Conservation (phyloP, 78 protist species). For the Pigoraptor vietnamica region DNA sequence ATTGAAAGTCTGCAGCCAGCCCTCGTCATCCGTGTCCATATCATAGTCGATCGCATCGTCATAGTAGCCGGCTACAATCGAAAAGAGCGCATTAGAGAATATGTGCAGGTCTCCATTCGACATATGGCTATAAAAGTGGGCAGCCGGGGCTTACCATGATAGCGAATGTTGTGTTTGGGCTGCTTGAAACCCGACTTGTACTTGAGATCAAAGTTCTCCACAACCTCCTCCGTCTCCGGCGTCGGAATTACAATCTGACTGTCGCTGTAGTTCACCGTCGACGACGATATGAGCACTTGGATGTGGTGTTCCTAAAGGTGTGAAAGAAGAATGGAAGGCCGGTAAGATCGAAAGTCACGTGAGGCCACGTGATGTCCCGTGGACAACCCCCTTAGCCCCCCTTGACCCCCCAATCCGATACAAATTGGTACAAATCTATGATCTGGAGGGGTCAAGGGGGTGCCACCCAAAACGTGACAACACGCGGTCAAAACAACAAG, state of each 20-base stretch:
- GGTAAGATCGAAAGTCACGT: background rate
- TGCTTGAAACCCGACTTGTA: background rate
- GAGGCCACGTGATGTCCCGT: background rate
- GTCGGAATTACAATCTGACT: constrained; percentile 1
- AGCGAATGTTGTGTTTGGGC: background rate
- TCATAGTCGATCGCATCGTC: background rate
- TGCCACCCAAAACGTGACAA: background rate
- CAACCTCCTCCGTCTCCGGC: background rate
- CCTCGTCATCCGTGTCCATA: background rate
- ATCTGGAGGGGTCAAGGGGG: background rate
- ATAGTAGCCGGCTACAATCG: background rate
- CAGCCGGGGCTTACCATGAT: background rate
- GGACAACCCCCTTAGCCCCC: background rate
- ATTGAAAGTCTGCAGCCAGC: background rate
- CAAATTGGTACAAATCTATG: background rate
- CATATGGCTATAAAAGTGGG: background rate
- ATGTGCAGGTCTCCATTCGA: too few relatives aligned
- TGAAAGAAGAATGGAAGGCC: too few relatives aligned
- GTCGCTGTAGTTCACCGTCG: background rate
- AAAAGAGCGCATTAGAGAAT: background rate
- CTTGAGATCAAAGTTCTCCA: background rate
- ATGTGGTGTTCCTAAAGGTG: constrained; percentile 26
- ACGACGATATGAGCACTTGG: background rate
- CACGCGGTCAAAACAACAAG: background rate
- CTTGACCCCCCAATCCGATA: background rate